Conservation (phyloP, 2,329 filamentous ascomycete species). For the Dryadomyces sulphureus region DNA sequence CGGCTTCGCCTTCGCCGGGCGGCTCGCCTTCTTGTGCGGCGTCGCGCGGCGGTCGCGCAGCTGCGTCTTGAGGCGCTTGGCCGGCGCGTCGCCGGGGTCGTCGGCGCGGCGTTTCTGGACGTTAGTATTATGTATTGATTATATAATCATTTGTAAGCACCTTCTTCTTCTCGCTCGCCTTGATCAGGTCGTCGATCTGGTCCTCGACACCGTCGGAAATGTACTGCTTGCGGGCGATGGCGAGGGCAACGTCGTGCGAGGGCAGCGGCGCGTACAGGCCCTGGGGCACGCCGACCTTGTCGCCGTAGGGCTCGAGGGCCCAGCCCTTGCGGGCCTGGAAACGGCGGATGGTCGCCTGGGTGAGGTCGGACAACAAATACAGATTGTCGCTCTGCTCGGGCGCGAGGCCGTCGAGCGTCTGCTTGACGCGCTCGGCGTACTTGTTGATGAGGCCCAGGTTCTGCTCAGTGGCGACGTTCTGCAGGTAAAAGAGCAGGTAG, state of each 20-base stretch:
- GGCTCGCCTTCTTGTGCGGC: too few species aligned
- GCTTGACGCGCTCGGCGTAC: slow-evolving; percentile 85
- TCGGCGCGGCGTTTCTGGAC: slow-evolving; percentile 44
- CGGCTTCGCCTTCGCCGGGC: too few species aligned
- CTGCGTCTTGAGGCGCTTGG: too few species aligned
- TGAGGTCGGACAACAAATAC: slow-evolving; percentile 77
- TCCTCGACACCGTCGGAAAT: slow-evolving; percentile 65
- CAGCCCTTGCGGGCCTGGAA: slow-evolving; percentile 81
- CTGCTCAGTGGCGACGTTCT: slow-evolving; percentile 65
- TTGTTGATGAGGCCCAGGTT: slow-evolving; percentile 84
- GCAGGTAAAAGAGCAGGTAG: slow-evolving; percentile 84
- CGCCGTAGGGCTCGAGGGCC: slow-evolving; percentile 70
- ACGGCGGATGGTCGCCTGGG: slow-evolving; percentile 65
- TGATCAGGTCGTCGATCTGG: slow-evolving; percentile 53
- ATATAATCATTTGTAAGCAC: slow-evolving; percentile 19
- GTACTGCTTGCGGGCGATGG: slow-evolving; percentile 76
- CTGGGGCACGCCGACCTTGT: slow-evolving; percentile 65
- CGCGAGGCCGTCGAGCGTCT: slow-evolving; percentile 66
- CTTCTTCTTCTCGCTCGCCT: slow-evolving; percentile 59
- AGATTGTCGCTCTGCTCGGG: slow-evolving; percentile 55
- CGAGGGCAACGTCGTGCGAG: slow-evolving; percentile 64
- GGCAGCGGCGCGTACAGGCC: slow-evolving; percentile 64
- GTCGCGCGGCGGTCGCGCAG: too few species aligned
- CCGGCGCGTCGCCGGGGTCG: too few species aligned
- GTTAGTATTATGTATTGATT: not conserved